Evolutionary conservation across 2,329 filamentous ascomycete genomes (phyloP), one percentile per base, ranked within the genome.

Genomic region (Periconia sp.): DNA sequence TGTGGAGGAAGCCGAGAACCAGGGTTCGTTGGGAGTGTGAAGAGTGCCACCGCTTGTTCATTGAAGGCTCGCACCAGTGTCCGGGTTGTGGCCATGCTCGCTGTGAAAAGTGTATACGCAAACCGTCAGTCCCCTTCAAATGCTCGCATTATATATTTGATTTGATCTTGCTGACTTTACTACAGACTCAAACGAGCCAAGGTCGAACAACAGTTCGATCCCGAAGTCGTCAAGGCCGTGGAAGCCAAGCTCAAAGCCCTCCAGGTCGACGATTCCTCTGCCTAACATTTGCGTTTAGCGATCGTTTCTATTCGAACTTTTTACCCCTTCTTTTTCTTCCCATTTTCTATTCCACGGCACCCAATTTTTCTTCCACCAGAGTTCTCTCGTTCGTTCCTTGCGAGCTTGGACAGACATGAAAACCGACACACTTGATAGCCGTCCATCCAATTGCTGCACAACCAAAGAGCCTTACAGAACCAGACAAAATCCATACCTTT

Each of bases 1-100:
- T 75, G 40, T 78, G 74, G 68, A 70, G 74, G 45, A 79, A 77
- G 64, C 76, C 77, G 33, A 70, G 77, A 43, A 73, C 72, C 45
- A 69, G 77, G 23, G 71, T 80, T 6, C 72, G 77, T 5, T 79
- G 76, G 69, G 74, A 70, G 41, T 91, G 89, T 71, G 81, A 86
- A 60, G 75, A 80, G 49, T 92, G 89, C 76, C 79, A 80, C 65
- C 79, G 79, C 17, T 77, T 83, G 41, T 88, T 85, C 69, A 77
- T 81, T 1, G 74, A 80, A 3, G 76, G 84, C 41, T 81, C 81
- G 7, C 78, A 78, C 6, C 74, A 74, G 35, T 91, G 88, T 74
- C 72, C 73, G 45, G 81, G 80, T 15, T 91, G 88, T 64, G 77
- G 79, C 1, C 82, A 87, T 62, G 73, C 79, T 55, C 85, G 85